Evolutionary conservation across 78 protist species (phyloP), one percentile per base, ranked within the genome.

Genomic region (Cavenderia fasciculata): DNA sequence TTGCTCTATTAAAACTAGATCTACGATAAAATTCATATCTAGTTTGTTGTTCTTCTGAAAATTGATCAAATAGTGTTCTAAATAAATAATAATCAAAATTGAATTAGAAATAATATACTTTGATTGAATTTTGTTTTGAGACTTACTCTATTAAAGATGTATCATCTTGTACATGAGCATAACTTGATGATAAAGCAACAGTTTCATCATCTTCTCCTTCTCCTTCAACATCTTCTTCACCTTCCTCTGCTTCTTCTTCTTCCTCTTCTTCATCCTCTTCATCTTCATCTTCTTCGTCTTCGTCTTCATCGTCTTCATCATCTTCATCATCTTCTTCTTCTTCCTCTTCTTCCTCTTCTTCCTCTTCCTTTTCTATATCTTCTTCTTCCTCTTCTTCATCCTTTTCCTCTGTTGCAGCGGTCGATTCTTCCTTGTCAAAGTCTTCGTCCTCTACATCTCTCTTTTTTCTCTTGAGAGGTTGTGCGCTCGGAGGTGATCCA

Each of bases 11-110:
- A 16, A 79, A 66, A 65, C 76, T 65, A 23, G 76, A 65, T 36
- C 88, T 34, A 47, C 57, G 69, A 40, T 79, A 79, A 44, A 31
- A 79, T 54, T 79, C 88, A 10, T 63, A 79, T 25, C 88, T 40
- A 25, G 74, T 79, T 38, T 62, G 68, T 66, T 79, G 88, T 38
- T 79, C 88, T 1, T 79, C 77, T 41, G 68, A 38, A 54, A 79
- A 79, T 21, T 52, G 65, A 27, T 31, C 19, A 19, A 79, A 43
- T 2, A 79, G 59, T n/a, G n/a, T n/a, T n/a, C n/a, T n/a, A n/a
- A n/a, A n/a, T n/a, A n/a, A n/a, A n/a, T n/a, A n/a, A n/a, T n/a
- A n/a, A n/a, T n/a, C n/a, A n/a, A n/a, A n/a, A n/a, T n/a, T n/a
- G n/a, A n/a, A n/a, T n/a, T n/a, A n/a, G n/a, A n/a, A n/a, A n/a